Conservation (phyloP, 2,329 filamentous ascomycete species). For the Gyromitra esculenta region DNA sequence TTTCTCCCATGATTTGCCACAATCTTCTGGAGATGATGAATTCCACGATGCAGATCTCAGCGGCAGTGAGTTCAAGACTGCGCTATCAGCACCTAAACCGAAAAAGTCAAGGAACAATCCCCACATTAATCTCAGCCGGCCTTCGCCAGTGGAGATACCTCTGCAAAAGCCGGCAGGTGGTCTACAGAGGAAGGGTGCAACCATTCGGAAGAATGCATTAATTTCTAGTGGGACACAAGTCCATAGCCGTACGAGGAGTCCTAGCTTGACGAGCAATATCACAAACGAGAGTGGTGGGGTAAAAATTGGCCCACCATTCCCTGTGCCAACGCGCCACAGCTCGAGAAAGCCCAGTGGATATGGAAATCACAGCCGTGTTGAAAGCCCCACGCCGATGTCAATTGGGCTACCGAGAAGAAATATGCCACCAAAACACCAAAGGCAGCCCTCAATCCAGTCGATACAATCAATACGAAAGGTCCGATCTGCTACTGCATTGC, state of each 20-base stretch:
- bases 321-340: constrained; percentile 87
- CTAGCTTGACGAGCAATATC: constrained; percentile 52
- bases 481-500: constrained; percentile 80
- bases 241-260: constrained; percentile 50
- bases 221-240: constrained; percentile 50
- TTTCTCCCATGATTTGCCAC: constrained; percentile 48
- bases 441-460: constrained; percentile 41
- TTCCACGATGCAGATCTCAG: constrained; percentile 65
- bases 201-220: constrained; percentile 54
- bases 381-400: constrained; percentile 48
- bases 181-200: constrained; percentile 49
- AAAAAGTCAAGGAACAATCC: constrained; percentile 50
- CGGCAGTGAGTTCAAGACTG: constrained; percentile 74
- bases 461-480: constrained; percentile 73
- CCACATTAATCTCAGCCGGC: constrained; percentile 38
- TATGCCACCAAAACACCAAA: constrained; percentile 64
- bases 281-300: constrained; percentile 55
- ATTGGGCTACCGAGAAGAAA: constrained; percentile 39
- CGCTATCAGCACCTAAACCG: constrained; percentile 71
- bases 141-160: constrained; percentile 34
- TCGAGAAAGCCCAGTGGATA: constrained; percentile 72
- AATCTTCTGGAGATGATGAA: constrained; percentile 54
- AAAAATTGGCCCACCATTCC: constrained; percentile 75
- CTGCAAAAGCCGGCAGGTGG: constrained; percentile 28
- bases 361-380: constrained; percentile 43